Evolutionary conservation across 2,329 filamentous ascomycete species (phyloP).

Genomic region (Didymosphaeria variabile): DNA sequence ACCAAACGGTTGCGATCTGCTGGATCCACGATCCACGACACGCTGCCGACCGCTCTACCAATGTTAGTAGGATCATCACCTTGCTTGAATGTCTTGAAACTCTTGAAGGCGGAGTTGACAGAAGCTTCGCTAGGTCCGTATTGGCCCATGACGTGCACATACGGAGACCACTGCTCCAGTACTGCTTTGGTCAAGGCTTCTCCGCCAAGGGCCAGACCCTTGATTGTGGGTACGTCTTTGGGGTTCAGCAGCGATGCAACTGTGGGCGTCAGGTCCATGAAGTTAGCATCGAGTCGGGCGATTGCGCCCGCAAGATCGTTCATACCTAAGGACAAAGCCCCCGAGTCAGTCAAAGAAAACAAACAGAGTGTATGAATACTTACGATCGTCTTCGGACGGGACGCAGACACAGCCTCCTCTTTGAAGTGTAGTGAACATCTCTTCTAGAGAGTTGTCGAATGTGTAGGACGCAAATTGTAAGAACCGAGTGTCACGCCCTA

Average conservation of each 20-base stretch:
- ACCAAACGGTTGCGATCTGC: constrained; percentile 42
- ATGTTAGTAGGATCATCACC: constrained; percentile 46
- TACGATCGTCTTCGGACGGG: constrained; percentile 62
- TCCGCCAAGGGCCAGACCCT: constrained; percentile 55
- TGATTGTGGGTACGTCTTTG: constrained; percentile 55
- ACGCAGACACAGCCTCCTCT: constrained; percentile 63
- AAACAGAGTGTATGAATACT: neutral
- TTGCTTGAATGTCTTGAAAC: constrained; percentile 40
- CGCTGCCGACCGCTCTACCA: constrained; percentile 40
- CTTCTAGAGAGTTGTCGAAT: constrained; percentile 65
- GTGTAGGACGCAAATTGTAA: constrained; percentile 59
- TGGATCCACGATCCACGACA: constrained; percentile 46
- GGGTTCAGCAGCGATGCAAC: constrained; percentile 62
- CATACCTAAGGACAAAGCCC: constrained; percentile 34
- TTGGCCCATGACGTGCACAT: constrained; percentile 37
- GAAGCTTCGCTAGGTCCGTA: constrained; percentile 46
- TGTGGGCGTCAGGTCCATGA: constrained; percentile 65
- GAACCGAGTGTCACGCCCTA: constrained; percentile 37
- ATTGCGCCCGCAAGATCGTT: constrained; percentile 60
- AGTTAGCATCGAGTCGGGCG: constrained; percentile 37
- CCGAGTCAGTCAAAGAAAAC: neutral
- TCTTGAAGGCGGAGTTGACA: constrained; percentile 43
- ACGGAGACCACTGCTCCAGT: constrained; percentile 37
- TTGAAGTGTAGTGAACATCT: constrained; percentile 64
- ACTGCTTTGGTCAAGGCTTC: constrained; percentile 51